Evolutionary conservation across 441 rosid species (phyloP).

Genomic region (Gossypium gossypioides): DNA sequence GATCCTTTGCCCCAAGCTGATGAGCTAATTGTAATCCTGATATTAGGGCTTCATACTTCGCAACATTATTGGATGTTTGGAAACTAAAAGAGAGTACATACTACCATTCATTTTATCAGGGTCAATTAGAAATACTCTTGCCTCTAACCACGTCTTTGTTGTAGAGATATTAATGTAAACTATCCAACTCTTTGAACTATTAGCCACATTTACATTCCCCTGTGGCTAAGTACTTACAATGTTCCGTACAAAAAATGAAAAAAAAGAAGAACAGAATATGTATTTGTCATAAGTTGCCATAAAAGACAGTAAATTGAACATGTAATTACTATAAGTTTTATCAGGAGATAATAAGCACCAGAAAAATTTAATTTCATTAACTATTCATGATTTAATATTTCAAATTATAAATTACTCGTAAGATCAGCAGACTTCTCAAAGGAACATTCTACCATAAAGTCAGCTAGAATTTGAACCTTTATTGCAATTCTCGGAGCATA

Average conservation of each 20-base stretch:
- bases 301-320: no score
- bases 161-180: no score
- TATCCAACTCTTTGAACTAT: not conserved
- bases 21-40: not conserved
- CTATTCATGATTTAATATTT: no score
- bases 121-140: no score
- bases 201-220: not conserved
- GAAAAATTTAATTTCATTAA: no score
- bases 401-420: not conserved
- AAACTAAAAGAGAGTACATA: not conserved
- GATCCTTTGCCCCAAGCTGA: not conserved
- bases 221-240: no score
- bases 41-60: not conserved
- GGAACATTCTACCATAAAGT: not conserved
- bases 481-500: not conserved
- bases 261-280: no score
- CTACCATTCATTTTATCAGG: not conserved
- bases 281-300: no score
- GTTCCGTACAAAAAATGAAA: not conserved
- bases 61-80: not conserved
- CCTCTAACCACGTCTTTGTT: not conserved
- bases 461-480: not conserved
- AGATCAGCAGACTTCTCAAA: not conserved
- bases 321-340: not conserved
- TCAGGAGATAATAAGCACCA: not conserved